Percentiles rank a stretch among this genome's conserved stretches.
These are phyloP conservation scores for Przewalskia tangutica DNA, from an alignment of 257 asterid species.

Conservation along the genomic window DNA sequence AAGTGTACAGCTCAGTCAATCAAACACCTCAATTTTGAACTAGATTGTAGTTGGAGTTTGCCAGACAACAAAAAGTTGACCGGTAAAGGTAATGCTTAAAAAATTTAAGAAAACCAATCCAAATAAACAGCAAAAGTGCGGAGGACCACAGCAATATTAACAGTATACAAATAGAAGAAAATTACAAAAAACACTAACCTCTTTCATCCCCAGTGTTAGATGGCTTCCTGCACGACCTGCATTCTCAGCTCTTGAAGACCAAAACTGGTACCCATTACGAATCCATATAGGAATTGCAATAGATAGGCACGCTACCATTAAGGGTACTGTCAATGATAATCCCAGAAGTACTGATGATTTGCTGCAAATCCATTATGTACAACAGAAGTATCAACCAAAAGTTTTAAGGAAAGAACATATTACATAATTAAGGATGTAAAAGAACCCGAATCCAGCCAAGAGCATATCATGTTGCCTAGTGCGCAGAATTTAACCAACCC, in stretches of 20 bases:
- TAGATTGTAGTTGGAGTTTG: background rate
- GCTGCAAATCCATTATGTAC: slow-evolving; percentile 44
- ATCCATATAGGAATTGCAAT: slow-evolving; percentile 93
- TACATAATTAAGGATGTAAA: background rate
- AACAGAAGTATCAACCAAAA: slow-evolving; percentile 4
- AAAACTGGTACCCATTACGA: slow-evolving; percentile 84
- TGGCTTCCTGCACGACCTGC: slow-evolving; percentile 44
- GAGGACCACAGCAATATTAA: background rate
- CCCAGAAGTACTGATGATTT: slow-evolving; percentile 97
- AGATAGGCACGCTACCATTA: slow-evolving; percentile 96
- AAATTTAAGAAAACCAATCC: background rate
- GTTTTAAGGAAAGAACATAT: background rate
- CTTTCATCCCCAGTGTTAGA: slow-evolving; percentile 53
- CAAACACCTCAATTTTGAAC: background rate
- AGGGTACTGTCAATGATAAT: slow-evolving; percentile 86
- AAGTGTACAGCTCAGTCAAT: background rate
- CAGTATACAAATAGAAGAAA: background rate
- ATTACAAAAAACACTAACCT: slow-evolving; percentile 29
- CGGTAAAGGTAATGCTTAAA: background rate
- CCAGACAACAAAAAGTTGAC: background rate
- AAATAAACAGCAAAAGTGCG: background rate
- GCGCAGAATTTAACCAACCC: background rate
- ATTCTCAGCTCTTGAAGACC: slow-evolving; percentile 54
- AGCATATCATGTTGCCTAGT: background rate
- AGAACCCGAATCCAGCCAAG: background rate